Evolutionary conservation across 2,329 filamentous ascomycete species (phyloP).

Genomic region (Leptographium wingfieldii): DNA sequence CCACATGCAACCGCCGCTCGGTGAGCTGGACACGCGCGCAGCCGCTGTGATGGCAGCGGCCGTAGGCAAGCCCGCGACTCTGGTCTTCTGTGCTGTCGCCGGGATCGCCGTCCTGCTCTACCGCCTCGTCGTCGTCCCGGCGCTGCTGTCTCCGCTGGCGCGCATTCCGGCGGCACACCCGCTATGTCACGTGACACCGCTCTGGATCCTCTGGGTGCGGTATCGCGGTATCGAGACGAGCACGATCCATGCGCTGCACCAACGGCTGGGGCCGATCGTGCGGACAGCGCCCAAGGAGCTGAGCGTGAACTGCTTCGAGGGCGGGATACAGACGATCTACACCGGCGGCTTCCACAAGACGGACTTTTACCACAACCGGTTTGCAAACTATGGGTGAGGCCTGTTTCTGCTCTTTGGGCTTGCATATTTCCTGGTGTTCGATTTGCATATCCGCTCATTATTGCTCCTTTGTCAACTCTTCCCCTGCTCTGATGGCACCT

Average conservation of each 20-base stretch:
- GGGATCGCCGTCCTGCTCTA: background rate
- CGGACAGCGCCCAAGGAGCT: conserved; percentile 6
- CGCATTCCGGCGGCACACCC: conserved; percentile 2
- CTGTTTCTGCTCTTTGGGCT: too few relatives aligned
- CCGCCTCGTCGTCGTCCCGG: conserved; percentile 3
- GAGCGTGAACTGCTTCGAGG: conserved; percentile 4
- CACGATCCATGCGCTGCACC: conserved; percentile 5
- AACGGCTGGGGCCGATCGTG: conserved; percentile 5
- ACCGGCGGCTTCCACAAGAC: conserved; percentile 1
- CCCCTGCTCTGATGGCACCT: too few relatives aligned
- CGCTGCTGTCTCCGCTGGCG: conserved; percentile 5
- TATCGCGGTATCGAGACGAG: background rate
- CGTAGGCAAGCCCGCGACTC: background rate
- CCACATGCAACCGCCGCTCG: background rate
- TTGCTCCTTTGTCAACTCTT: too few relatives aligned
- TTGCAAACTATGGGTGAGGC: conserved; percentile 2
- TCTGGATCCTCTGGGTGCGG: conserved; percentile 4
- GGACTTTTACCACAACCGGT: conserved; percentile 3
- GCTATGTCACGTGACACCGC: conserved; percentile 3
- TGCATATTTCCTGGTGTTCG: too few relatives aligned
- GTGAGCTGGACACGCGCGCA: background rate
- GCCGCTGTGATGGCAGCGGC: background rate
- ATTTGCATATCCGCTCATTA: background rate
- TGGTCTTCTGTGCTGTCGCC: background rate
- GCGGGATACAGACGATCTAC: conserved; percentile 1